Conservation (phyloP, 2,329 filamentous ascomycete genomes). For the Scorias spongiosa region DNA sequence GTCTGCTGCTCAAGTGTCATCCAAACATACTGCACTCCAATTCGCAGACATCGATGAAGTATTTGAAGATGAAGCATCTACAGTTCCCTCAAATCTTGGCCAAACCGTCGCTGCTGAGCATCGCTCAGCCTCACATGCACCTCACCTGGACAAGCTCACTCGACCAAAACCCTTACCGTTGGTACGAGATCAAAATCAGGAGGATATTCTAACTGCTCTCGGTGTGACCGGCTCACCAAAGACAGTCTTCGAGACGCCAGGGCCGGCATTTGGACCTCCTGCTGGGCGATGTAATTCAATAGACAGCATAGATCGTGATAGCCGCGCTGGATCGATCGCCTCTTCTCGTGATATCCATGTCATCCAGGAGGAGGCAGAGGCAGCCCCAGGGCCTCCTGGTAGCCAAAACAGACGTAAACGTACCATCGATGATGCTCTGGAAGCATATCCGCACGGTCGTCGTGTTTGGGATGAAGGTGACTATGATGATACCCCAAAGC, state of each 20-base stretch:
- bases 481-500: neutral
- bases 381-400: conserved; percentile 7
- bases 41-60: conserved; percentile 1
- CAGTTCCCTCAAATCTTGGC: too few species aligned
- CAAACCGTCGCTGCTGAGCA: too few species aligned
- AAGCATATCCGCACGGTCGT: neutral
- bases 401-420: conserved; percentile 9
- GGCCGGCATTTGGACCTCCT: conserved; percentile 20
- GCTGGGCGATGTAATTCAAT: conserved; percentile 2
- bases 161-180: conserved; percentile 13
- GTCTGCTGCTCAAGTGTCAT: too few species aligned
- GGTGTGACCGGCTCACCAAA: conserved; percentile 24
- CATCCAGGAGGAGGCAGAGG: conserved; percentile 6
- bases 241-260: conserved; percentile 22
- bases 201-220: conserved; percentile 21
- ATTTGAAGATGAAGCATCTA: too few species aligned
- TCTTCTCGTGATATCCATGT: conserved; percentile 10
- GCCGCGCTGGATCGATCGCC: conserved; percentile 1
- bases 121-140: neutral
- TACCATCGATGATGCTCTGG: conserved; percentile 7
- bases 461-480: neutral
- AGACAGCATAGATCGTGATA: conserved; percentile 1
- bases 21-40: conserved; percentile 23
- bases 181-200: conserved; percentile 16
- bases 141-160: conserved; percentile 5